Evolutionary conservation across 441 rosid species (phyloP), one percentile per base, ranked within the genome.

Genomic region (Capsella rubella): DNA sequence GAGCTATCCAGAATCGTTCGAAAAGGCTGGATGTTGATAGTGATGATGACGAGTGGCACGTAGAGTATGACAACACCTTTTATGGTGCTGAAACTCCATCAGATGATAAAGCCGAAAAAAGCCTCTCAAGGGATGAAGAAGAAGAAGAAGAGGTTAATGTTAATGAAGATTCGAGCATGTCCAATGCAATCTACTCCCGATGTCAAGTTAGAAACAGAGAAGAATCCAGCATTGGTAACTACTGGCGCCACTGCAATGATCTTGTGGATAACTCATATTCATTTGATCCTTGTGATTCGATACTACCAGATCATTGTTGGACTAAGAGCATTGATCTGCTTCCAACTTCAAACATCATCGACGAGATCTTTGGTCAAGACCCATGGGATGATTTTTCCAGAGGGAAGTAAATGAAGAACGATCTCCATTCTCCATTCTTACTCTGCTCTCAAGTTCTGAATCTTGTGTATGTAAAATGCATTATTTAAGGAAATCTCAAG

Each of bases 11-110:
- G 82, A 88, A 88, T 55, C 82, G 86, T 32, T 76, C 77, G 47
- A 77, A 55, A 67, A 83, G 67, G 28, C 45, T 77, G 50, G 77
- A 82, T 43, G 42, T 80, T 43, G 93, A 88, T 73, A 88, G 93
- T 18, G 93, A 88, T 71, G 83, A 88, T 74, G 93, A 88, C 47
- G 90, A 86, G 66, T 86, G 87, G 91, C 81, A 76, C 49, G 75
- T 39, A 25, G 80, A 73, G 58, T 72, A 78, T 40, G 83, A 60
- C 39, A 58, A 64, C 61, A 45, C 68, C 34, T 39, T 52, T 4
- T 56, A 29, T 32, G 73, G 79, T 18, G 63, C 54, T 51, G 76
- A 57, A 72, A 73, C 69, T 58, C 67, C 58, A 18, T 65, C 69
- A 59, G 83, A 67, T 49, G 85, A 80, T 6, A 80, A 75, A 31